A percentile compares a stretch with the other conserved stretches of the same genome.
Conservation (phyloP, 306 rosid species). For the Purshia tridentata region DNA sequence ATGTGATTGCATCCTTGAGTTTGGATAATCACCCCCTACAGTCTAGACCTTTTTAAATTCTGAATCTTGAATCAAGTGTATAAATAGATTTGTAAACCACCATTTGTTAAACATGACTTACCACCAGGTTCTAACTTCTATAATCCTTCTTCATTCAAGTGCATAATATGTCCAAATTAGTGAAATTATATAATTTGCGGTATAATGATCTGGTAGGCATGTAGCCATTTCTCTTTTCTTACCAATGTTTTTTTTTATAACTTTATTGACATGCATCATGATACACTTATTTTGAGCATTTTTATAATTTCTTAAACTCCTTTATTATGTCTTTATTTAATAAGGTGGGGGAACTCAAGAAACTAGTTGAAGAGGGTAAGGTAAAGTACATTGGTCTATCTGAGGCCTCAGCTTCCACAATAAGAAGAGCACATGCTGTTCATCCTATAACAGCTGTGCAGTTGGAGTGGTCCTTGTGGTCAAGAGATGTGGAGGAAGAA, state of each 20-base stretch:
- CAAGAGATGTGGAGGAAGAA: conserved; percentile 66
- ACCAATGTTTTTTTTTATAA: background rate
- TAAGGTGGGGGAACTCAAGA: conserved; percentile 73
- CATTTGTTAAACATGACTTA: no score
- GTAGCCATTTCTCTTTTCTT: background rate
- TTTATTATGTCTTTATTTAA: background rate
- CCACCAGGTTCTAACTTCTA: no score
- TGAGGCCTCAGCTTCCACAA: conserved; percentile 74
- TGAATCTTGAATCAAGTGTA: no score
- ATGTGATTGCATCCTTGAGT: no score
- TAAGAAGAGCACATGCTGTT: conserved; percentile 79
- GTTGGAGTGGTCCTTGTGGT: conserved; percentile 72
- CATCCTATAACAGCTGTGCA: conserved; percentile 74
- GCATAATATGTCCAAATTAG: no score
- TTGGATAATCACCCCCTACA: no score
- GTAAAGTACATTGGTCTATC: conserved; percentile 63
- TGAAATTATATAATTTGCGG: background rate
- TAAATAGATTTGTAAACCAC: no score
- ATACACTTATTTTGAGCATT: background rate
- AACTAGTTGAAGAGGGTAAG: conserved; percentile 65
- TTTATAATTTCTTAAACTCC: background rate
- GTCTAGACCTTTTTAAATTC: no score
- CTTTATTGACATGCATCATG: background rate
- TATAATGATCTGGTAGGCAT: background rate
- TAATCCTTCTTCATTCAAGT: no score